Conservation (phyloP, 1,284 basidiomycete species). For the Irpex rosettiformis region DNA sequence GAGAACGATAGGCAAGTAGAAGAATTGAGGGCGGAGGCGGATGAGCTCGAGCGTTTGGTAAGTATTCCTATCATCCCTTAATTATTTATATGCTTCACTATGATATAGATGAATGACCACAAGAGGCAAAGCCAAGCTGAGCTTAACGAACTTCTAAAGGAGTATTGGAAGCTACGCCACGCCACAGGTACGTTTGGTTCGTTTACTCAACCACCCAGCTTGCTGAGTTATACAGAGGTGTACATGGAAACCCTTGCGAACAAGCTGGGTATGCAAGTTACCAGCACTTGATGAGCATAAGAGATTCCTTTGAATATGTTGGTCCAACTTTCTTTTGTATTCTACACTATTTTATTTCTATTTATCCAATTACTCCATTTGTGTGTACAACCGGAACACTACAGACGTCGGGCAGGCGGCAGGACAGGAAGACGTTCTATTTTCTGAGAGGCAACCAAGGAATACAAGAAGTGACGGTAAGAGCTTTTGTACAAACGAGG, state of each 20-base stretch:
- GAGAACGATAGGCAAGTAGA: constrained; percentile 77
- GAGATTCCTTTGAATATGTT: too few species aligned
- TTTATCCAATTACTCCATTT: too few species aligned
- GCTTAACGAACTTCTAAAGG: constrained; percentile 70
- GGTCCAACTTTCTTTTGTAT: too few species aligned
- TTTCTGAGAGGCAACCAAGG: too few species aligned
- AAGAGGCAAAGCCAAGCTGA: constrained; percentile 69
- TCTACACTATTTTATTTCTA: too few species aligned
- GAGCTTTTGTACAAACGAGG: too few species aligned
- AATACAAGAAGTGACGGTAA: too few species aligned
- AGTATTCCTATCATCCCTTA: constrained; percentile 2
- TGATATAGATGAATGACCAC: constrained; percentile 77
- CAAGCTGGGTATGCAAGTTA: constrained; percentile 41
- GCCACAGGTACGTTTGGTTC: constrained; percentile 57
- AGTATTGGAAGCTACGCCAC: constrained; percentile 79
- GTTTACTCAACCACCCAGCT: not conserved
- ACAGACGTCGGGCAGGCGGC: too few species aligned
- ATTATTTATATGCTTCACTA: constrained; percentile 4
- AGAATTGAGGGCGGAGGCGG: constrained; percentile 64
- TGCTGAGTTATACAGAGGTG: constrained; percentile 45
- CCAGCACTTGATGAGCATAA: constrained; percentile 22
- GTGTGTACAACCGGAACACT: too few species aligned
- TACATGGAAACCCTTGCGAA: constrained; percentile 81
- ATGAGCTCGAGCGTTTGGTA: constrained; percentile 62
- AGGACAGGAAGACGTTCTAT: too few species aligned